Evolutionary conservation across 306 rosid species (phyloP), one percentile per base, ranked within the genome.

Genomic region (Vigna radiata): DNA sequence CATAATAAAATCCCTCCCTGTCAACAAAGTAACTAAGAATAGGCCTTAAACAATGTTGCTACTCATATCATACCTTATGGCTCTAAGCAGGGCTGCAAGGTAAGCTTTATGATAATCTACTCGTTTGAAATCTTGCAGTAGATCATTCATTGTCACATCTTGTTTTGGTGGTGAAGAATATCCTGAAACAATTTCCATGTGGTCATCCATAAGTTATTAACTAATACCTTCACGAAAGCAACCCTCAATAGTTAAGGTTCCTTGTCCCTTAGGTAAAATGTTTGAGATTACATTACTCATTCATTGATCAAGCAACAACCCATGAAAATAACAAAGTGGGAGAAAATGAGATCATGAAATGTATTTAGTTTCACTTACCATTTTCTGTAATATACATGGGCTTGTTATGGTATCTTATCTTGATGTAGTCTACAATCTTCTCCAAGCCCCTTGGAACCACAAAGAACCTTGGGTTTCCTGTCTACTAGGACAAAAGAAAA

Each of bases 371-470:
- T 19, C 55, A 64, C 85, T n/a, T 7, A 89, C 97, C 97, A 27
- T 89, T 91, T 86, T 91, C 97, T 9, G 91, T 89, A 7, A 91
- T 84, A 80, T 82, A 83, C 81, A 86, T 82, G 72, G 90, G 89
- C 33, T 73, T 73, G 80, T 85, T 84, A 36, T 81, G 73, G 70
- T 89, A 91, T 79, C 84, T 89, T 16, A 67, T 71, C 67, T 81
- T 91, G 2, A 86, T 16, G 73, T 89, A 82, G 68, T 91, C 87
- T 15, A 88, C 82, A 29, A 67, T 50, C 62, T 85, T 80, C 81
- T 88, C 91, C 82, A 91, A 39, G 55, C 92, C 91, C 16, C 68
- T 70, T 44, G 97, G 97, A 88, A 89, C 94, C 62, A 89, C 90
- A 73, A 77, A 89, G 81, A 86, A 83, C 5, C 18, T 16, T 21